These are phyloP conservation scores for Chlorella sp. DNA, from an alignment of 139 green algal genomes.

Conservation along the genomic window DNA sequence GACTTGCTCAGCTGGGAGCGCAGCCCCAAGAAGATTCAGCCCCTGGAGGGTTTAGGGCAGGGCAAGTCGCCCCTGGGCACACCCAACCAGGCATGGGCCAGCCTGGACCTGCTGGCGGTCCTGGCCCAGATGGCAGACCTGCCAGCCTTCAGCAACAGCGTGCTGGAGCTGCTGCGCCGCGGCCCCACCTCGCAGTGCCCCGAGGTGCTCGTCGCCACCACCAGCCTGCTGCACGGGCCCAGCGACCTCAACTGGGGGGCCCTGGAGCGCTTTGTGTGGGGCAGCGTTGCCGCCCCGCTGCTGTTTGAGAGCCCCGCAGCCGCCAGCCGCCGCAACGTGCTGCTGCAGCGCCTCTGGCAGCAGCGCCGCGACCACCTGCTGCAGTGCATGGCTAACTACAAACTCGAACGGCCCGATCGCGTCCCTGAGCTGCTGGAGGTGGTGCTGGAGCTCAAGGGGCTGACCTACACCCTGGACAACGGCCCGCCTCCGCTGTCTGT, in stretches of 20 bases:
- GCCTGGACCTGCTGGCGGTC: slow-evolving; percentile 52
- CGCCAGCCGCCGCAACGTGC: slow-evolving; percentile 28
- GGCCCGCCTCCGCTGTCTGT: no score
- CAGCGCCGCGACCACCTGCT: no score
- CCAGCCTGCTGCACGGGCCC: background rate
- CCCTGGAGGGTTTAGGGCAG: slow-evolving; percentile 63
- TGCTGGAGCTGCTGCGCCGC: slow-evolving; percentile 53
- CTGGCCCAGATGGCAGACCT: slow-evolving; percentile 39
- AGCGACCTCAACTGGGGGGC: background rate
- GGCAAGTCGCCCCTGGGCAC: slow-evolving; percentile 52
- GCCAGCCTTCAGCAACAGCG: slow-evolving; percentile 5
- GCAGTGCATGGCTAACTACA: no score
- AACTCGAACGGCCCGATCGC: no score
- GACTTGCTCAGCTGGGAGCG: slow-evolving; percentile 73
- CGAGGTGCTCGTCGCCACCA: slow-evolving; percentile 4
- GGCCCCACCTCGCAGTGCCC: slow-evolving; percentile 53
- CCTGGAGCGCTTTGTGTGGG: no score
- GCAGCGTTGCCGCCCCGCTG: background rate
- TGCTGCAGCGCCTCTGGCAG: slow-evolving; percentile 27
- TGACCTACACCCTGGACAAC: no score
- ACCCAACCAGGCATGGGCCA: slow-evolving; percentile 85
- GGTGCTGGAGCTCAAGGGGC: no score
- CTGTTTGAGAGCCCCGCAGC: slow-evolving; percentile 60
- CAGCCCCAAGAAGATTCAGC: slow-evolving; percentile 41
- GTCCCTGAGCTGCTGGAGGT: no score